A percentile compares a stretch with the other conserved stretches of the same genome.
phyloP scores from a whole-genome alignment of 208 protist species.

The Leishmania turanica region DNA sequence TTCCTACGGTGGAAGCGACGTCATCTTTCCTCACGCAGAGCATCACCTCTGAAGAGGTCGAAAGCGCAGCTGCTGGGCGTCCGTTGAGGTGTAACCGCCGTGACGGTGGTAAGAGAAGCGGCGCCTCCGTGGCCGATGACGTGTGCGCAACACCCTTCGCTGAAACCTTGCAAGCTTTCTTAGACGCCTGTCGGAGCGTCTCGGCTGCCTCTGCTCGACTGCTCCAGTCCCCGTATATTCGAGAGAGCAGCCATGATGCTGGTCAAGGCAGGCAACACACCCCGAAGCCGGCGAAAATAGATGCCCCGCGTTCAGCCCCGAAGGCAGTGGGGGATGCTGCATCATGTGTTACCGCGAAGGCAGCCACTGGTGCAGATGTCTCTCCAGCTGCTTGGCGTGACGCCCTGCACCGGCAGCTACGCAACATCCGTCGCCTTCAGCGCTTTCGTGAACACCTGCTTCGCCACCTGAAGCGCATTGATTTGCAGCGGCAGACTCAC shows the following conservation, averaged over 20 bases:
- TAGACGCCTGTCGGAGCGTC: slow-evolving; percentile 39
- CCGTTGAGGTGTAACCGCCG: background rate
- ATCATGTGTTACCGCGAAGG: background rate
- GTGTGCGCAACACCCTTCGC: slow-evolving; percentile 10
- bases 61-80: background rate
- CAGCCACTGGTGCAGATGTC: background rate
- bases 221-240: background rate
- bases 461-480: slow-evolving; percentile 47
- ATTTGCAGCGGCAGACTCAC: slow-evolving; percentile 49
- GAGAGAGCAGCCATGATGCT: background rate
- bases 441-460: slow-evolving; percentile 60
- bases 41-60: background rate
- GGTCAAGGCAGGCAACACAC: background rate
- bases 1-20: slow-evolving; percentile 3
- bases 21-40: background rate
- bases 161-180: slow-evolving; percentile 38
- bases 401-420: slow-evolving; percentile 40
- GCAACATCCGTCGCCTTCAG: slow-evolving; percentile 59
- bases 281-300: background rate
- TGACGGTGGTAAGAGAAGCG: background rate
- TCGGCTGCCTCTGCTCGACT: slow-evolving; percentile 8
- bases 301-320: no score
- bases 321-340: background rate
- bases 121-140: background rate
- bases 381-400: slow-evolving; percentile 3